A percentile compares a stretch with the other conserved stretches of the same genome.
Evolutionary conservation across 2,329 filamentous ascomycete genomes (phyloP).

Genomic region (Ceratocystis ficicola): DNA sequence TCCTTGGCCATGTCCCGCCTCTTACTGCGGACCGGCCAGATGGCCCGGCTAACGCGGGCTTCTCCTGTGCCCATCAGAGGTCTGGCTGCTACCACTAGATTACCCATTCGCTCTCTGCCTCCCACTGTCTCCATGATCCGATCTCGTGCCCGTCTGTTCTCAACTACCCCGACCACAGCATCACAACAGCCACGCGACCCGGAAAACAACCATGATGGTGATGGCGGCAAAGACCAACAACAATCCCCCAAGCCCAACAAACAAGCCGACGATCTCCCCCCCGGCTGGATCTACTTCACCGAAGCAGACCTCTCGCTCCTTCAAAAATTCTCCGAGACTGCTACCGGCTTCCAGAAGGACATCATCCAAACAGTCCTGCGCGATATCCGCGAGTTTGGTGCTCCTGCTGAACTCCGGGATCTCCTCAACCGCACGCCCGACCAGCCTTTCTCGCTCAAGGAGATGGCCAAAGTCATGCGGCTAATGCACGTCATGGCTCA

Average conservation of each 20-base stretch:
- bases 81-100: neutral
- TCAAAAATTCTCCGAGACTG: slow-evolving; percentile 46
- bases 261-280: slow-evolving; percentile 28
- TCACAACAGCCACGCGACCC: slow-evolving; percentile 27
- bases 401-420: slow-evolving; percentile 55
- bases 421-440: slow-evolving; percentile 46
- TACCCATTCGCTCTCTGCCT: slow-evolving; percentile 17
- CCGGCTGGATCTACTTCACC: slow-evolving; percentile 38
- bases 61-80: slow-evolving; percentile 5
- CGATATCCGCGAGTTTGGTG: slow-evolving; percentile 53
- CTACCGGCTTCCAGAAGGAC: slow-evolving; percentile 51
- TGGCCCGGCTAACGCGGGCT: slow-evolving; percentile 50
- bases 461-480: slow-evolving; percentile 48
- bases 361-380: slow-evolving; percentile 49
- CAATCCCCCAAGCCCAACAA: slow-evolving; percentile 4
- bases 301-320: slow-evolving; percentile 42
- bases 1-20: slow-evolving; percentile 47
- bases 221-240: slow-evolving; percentile 26
- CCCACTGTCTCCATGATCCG: slow-evolving; percentile 24
- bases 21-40: slow-evolving; percentile 52
- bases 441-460: slow-evolving; percentile 33
- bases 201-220: slow-evolving; percentile 30
- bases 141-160: slow-evolving; percentile 31
- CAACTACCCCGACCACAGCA: slow-evolving; percentile 29
- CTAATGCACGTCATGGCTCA: slow-evolving; percentile 46